Evolutionary conservation across 1,139 yeast species (phyloP), one percentile per base, ranked within the genome.

Genomic region (Hemisphaericaspora xylofermentans): DNA sequence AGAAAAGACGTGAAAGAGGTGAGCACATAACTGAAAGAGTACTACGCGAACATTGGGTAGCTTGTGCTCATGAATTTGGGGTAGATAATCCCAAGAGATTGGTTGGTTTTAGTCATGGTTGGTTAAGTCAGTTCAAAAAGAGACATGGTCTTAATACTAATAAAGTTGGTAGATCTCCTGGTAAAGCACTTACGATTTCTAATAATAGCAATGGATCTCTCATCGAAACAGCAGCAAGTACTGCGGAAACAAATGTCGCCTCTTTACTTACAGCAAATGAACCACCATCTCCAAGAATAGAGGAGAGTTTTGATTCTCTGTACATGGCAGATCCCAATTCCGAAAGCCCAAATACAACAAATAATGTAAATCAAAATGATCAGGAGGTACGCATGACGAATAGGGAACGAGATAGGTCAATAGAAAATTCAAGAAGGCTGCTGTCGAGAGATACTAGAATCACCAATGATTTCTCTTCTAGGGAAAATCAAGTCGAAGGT

Each of bases 101-200:
- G 42, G 71, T 66, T 31, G 68, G 73, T 15, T 79, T 77, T 50
- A 74, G 80, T 48, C 83, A 79, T 56, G 84, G 84, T 6, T 79
- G 84, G 84, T 58, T 79, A 34, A 65, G 76, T 17, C 82, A 76
- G 50, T 79, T 79, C 54, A 79, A 79, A 53, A 78, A 76, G 50
- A 58, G 84, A 41, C 82, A 78, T 50, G 82, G 82, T 0, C 58
- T 79, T 35, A 68, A 66, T 46, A 70, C 65, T 46, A 63, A 64
- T 39, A 53, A 69, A 41, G 63, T 64, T 68, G 34, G 34, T 3
- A 13, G 29, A 29, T 18, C 32, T n/a, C 37, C 32, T 7, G 25
- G 18, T 4, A 35, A 26, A 25, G 21, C 22, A 2, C 16, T 18
- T 13, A 15, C 16, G 14, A 24, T 22, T 18, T 18, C 38, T 27